These are phyloP conservation scores for Capsella bursapastoris DNA, from an alignment of 345 rosid species.

Conservation along the genomic window DNA sequence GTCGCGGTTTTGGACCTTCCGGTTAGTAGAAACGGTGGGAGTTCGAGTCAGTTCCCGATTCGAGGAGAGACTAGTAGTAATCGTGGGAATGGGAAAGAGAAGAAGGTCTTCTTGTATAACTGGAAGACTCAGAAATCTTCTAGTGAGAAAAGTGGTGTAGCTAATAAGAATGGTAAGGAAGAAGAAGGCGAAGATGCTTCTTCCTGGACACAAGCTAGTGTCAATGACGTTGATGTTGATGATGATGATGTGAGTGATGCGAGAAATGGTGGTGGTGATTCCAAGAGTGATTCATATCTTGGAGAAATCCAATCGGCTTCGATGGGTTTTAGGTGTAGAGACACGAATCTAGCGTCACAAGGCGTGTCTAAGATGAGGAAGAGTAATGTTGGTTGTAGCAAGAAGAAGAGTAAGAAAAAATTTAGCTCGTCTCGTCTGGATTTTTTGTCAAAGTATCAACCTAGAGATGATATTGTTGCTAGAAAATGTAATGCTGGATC, in stretches of 20 bases:
- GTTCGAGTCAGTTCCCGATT: slow-evolving; percentile 43
- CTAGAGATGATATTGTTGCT: slow-evolving; percentile 45
- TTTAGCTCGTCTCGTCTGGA: slow-evolving; percentile 46
- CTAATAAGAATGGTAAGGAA: slow-evolving; percentile 44
- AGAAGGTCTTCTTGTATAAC: slow-evolving; percentile 72
- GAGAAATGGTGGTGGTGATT: slow-evolving; percentile 60
- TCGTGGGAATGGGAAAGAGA: slow-evolving; percentile 56
- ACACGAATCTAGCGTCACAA: slow-evolving; percentile 55
- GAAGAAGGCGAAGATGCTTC: slow-evolving; percentile 50
- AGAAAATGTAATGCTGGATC: slow-evolving; percentile 49
- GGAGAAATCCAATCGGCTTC: slow-evolving; percentile 57
- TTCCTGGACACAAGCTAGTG: slow-evolving; percentile 62
- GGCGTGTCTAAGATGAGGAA: slow-evolving; percentile 50
- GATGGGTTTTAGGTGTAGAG: slow-evolving; percentile 60
- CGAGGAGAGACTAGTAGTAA: slow-evolving; percentile 40
- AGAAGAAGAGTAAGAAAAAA: slow-evolving; percentile 59
- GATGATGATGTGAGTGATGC: slow-evolving; percentile 69
- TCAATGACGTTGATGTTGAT: slow-evolving; percentile 34
- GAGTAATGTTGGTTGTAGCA: slow-evolving; percentile 36
- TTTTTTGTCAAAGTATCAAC: slow-evolving; percentile 56
- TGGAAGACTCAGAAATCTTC: slow-evolving; percentile 79
- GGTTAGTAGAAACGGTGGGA: slow-evolving; percentile 36
- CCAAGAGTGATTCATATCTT: slow-evolving; percentile 58
- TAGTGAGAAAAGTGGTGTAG: slow-evolving; percentile 53
- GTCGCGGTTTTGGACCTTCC: slow-evolving; percentile 39